Conservation (phyloP, 2,329 filamentous ascomycete species). For the Plenodomus biglobosus region DNA sequence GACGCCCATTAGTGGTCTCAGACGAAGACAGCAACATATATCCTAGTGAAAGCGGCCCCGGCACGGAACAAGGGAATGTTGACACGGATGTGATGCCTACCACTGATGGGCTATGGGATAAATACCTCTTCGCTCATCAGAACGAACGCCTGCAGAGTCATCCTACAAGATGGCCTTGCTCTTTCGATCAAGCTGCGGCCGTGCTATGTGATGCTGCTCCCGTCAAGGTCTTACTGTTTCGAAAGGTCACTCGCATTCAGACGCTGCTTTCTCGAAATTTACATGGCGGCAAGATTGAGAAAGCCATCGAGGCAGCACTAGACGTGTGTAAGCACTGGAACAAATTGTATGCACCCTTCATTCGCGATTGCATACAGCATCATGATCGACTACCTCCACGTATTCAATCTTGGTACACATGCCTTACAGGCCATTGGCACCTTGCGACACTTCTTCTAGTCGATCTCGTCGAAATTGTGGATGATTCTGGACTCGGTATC, state of each 20-base stretch:
- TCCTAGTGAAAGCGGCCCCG: slow-evolving; percentile 13
- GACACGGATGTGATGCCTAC: not conserved
- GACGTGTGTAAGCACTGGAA: slow-evolving; percentile 60
- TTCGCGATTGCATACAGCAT: slow-evolving; percentile 54
- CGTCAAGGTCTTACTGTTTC: slow-evolving; percentile 61
- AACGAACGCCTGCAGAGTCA: slow-evolving; percentile 17
- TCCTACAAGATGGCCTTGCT: slow-evolving; percentile 56
- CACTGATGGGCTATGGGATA: slow-evolving; percentile 42
- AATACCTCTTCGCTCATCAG: slow-evolving; percentile 41
- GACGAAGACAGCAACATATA: slow-evolving; percentile 51
- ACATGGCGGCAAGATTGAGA: slow-evolving; percentile 48
- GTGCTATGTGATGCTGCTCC: slow-evolving; percentile 57
- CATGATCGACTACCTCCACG: slow-evolving; percentile 55
- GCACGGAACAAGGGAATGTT: not conserved
- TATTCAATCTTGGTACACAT: slow-evolving; percentile 63
- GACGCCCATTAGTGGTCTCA: slow-evolving; percentile 49
- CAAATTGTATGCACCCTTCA: slow-evolving; percentile 54
- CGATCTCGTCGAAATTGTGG: slow-evolving; percentile 56
- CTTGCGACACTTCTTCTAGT: slow-evolving; percentile 58
- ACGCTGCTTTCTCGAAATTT: slow-evolving; percentile 51
- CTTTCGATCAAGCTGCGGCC: slow-evolving; percentile 54
- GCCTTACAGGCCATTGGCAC: slow-evolving; percentile 61
- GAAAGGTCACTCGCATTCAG: slow-evolving; percentile 59
- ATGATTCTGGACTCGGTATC: slow-evolving; percentile 41
- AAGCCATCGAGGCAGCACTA: slow-evolving; percentile 52